phyloP scores from a whole-genome alignment of 352 stramenopile genomes.

The Blastocystis sp. region DNA sequence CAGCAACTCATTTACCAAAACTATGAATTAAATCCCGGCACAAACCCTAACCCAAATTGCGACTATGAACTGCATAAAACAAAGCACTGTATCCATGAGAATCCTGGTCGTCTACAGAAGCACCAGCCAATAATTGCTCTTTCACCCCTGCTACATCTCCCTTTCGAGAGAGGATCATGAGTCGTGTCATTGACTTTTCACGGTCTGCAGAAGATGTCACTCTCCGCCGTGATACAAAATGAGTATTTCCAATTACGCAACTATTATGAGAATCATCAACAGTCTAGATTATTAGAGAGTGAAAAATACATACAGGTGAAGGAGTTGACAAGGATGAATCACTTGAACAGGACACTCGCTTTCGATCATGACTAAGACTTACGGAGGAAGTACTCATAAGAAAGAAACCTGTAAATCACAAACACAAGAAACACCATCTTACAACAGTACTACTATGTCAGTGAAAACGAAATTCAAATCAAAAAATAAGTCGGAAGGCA shows the following conservation, averaged over 20 bases:
- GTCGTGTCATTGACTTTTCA: neutral
- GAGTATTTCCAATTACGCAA: neutral
- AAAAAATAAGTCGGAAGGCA: neutral
- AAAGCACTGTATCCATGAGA: conserved; percentile 31
- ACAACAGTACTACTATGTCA: no score
- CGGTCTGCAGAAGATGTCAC: neutral
- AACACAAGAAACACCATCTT: no score
- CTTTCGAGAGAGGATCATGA: conserved; percentile 19
- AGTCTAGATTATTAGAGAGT: neutral
- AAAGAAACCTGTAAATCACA: neutral
- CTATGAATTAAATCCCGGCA: neutral
- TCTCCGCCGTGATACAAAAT: neutral
- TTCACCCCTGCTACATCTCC: neutral
- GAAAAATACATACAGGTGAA: neutral
- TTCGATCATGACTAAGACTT: neutral
- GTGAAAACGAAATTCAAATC: neutral
- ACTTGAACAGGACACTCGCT: neutral
- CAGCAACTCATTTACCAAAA: conserved; percentile 1
- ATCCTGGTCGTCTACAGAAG: conserved; percentile 22
- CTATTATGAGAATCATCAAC: neutral
- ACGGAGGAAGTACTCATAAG: neutral
- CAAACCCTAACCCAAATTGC: neutral
- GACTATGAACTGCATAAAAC: conserved; percentile 36
- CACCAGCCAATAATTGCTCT: neutral
- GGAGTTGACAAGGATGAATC: neutral